These are phyloP conservation scores for Termitomyces sp. DNA, from an alignment of 768 basidiomycete genomes.

Conservation along the genomic window DNA sequence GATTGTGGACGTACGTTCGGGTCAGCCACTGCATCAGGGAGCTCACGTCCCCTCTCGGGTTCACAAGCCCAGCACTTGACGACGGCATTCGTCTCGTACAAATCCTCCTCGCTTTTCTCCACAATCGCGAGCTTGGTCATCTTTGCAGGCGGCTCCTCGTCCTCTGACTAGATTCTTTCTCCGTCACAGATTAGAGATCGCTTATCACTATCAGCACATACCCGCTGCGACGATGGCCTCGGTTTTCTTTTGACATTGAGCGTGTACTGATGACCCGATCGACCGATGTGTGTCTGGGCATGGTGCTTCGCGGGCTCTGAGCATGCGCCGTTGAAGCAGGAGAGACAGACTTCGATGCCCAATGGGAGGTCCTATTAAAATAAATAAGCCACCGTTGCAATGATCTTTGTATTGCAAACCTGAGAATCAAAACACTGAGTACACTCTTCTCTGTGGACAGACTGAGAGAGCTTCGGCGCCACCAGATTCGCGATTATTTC, in stretches of 20 bases:
- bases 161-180: conserved; percentile 45
- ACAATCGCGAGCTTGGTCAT: conserved; percentile 85
- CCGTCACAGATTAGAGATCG: neutral
- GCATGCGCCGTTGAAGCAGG: conserved; percentile 95
- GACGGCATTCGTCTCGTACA: conserved; percentile 61
- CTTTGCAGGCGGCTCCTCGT: conserved; percentile 82
- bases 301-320: conserved; percentile 59
- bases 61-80: conserved; percentile 80
- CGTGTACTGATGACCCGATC: conserved; percentile 69
- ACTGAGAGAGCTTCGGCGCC: conserved; percentile 59
- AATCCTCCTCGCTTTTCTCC: conserved; percentile 48
- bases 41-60: conserved; percentile 35
- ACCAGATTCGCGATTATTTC: conserved; percentile 40
- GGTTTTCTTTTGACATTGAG: conserved; percentile 74
- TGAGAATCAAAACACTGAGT: conserved; percentile 97
- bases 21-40: conserved; percentile 32
- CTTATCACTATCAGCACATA: conserved; percentile 31
- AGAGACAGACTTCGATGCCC: conserved; percentile 86
- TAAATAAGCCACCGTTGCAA: neutral
- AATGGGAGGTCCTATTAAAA: conserved; percentile 54
- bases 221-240: conserved; percentile 60
- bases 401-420: conserved; percentile 29
- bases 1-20: conserved; percentile 22
- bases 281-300: conserved; percentile 63
- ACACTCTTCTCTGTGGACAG: conserved; percentile 88